phyloP scores from a whole-genome alignment of 1,284 basidiomycete species.

The Ganoderma leucocontextum region DNA sequence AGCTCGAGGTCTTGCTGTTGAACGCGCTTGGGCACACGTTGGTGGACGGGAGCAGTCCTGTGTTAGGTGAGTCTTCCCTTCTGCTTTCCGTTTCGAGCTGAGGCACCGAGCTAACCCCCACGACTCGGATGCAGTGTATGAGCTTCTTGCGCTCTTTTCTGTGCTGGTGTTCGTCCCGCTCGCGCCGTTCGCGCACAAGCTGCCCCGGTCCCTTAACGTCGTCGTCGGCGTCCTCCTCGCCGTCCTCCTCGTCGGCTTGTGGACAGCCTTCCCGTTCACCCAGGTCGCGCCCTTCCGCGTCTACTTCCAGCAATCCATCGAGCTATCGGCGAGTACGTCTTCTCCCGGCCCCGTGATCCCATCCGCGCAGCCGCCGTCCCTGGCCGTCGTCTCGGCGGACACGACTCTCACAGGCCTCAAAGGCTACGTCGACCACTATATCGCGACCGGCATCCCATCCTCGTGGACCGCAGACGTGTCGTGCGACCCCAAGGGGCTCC shows the following conservation, averaged over 20 bases:
- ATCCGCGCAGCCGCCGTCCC: neutral
- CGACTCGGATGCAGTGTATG: conserved; percentile 56
- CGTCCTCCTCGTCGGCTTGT: conserved; percentile 52
- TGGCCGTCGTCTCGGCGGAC: conserved; percentile 34
- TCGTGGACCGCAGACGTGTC: conserved; percentile 43
- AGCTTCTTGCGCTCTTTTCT: conserved; percentile 52
- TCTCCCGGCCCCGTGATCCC: conserved; percentile 12
- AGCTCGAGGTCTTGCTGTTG: conserved; percentile 60
- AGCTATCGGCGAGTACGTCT: conserved; percentile 42
- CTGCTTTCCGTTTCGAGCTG: neutral
- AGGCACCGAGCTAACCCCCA: neutral
- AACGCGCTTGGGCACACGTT: conserved; percentile 65
- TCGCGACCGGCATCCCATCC: conserved; percentile 65
- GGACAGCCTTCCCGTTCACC: conserved; percentile 69
- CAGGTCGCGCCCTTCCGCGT: conserved; percentile 67
- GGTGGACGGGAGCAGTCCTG: conserved; percentile 66
- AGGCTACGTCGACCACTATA: conserved; percentile 49
- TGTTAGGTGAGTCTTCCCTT: conserved; percentile 50
- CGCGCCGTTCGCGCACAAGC: conserved; percentile 66
- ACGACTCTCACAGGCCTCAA: conserved; percentile 59
- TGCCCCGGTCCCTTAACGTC: conserved; percentile 55
- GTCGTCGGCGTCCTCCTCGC: conserved; percentile 54
- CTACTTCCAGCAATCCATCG: conserved; percentile 69
- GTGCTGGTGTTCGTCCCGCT: conserved; percentile 65
- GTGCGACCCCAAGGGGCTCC: conserved; percentile 28